Percentiles rank a stretch among this genome's conserved stretches.
These are phyloP conservation scores for Magnaporthales sp. DNA, from an alignment of 2,329 filamentous ascomycete genomes.

Conservation along the genomic window DNA sequence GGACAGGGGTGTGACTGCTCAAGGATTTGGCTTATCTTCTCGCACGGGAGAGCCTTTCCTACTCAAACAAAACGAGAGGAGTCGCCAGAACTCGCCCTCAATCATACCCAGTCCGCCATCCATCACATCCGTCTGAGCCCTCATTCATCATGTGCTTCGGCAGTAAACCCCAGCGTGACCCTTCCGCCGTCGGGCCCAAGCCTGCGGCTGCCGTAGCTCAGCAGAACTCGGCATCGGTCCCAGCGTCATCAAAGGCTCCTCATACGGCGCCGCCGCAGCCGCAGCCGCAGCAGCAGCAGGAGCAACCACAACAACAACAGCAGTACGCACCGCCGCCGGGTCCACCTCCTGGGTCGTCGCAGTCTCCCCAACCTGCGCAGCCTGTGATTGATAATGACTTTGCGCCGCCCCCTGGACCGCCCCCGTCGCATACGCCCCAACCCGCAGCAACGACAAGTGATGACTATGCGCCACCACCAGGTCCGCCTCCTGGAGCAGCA, in stretches of 20 bases:
- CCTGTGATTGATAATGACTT: slow-evolving; percentile 7
- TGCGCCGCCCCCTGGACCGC: slow-evolving; percentile 12
- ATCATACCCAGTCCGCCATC: not conserved
- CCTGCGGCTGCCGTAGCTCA: slow-evolving; percentile 3
- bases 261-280: not conserved
- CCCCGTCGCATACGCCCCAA: slow-evolving; percentile 5
- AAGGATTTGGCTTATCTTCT: not conserved
- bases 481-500: slow-evolving; percentile 15
- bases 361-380: not conserved
- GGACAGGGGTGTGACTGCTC: not conserved
- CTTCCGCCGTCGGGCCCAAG: slow-evolving; percentile 2
- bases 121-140: not conserved
- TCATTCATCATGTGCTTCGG: slow-evolving; percentile 12
- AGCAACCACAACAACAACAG: not conserved
- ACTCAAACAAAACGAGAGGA: not conserved
- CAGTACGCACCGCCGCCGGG: slow-evolving; percentile 19
- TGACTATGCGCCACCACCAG: slow-evolving; percentile 13
- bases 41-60: not conserved
- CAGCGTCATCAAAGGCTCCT: not conserved
- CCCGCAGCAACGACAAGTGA: slow-evolving; percentile 9
- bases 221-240: slow-evolving; percentile 1
- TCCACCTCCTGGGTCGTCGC: slow-evolving; percentile 12
- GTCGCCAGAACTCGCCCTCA: not conserved
- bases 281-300: not conserved
- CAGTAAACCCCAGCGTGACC: slow-evolving; percentile 8